Base-by-base conservation (phyloP, 1,284 basidiomycete species). In the Hemileia vastatrix region DNA sequence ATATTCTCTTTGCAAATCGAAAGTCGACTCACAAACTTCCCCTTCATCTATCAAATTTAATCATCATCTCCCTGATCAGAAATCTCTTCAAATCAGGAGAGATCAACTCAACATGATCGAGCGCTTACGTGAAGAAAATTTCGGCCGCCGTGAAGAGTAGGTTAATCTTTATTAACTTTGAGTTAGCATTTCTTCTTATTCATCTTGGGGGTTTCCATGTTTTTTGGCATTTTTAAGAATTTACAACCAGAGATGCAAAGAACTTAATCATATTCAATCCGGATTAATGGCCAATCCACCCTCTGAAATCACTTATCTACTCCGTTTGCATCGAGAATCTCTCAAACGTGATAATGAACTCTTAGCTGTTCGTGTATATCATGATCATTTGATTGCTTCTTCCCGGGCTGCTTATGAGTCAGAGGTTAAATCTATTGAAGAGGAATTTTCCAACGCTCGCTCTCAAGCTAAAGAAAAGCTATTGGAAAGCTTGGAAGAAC, bases 51-150 rank as follows among this genome's bases (percentile, higher is more conserved):
- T n/a, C n/a, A n/a, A n/a, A n/a, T n/a, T n/a, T n/a, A n/a, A n/a
- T n/a, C n/a, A n/a, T n/a, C n/a, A n/a, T n/a, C n/a, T n/a, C n/a
- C n/a, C n/a, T n/a, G n/a, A n/a, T n/a, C n/a, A n/a, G n/a, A n/a
- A n/a, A n/a, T n/a, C n/a, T n/a, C n/a, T n/a, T n/a, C n/a, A n/a
- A n/a, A n/a, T n/a, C n/a, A 67, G 79, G 48, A 67, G 79, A 31
- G 79, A 80, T 65, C 79, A 79, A 52, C 76, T 79, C 58, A 79
- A 80, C 65, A 78, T 79, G 67, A 77, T 81, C 24, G 77, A 79
- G 67, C 70, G 77, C 32, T 71, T 79, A 27, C 77, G 80, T 64
- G 76, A 77, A 19, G 77, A 79, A 49, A 77, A 76, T 61, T 77
- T 79, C 69, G 72, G 76, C 24, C 74, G 75, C 21, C 66, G 78